Evolutionary conservation across 176 grass and related monocot genomes (phyloP).

Genomic region (Thinopyrum elongatum): DNA sequence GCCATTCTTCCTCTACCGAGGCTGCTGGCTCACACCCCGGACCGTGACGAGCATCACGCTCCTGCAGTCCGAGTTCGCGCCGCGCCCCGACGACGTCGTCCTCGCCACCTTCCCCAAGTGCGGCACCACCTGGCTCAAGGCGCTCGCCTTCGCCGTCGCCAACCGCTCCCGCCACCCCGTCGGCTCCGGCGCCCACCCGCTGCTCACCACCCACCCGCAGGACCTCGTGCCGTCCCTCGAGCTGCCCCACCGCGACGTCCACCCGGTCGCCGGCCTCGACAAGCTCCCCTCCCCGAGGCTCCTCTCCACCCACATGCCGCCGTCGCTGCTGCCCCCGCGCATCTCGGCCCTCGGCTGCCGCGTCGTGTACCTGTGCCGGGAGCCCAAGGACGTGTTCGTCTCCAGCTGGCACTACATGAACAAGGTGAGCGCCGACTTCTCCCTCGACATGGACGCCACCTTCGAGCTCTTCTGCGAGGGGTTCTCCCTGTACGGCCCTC

Average conservation of each 20-base stretch:
- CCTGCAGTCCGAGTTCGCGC: constrained; percentile 14
- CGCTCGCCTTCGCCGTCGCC: constrained; percentile 22
- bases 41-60: not conserved
- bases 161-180: not conserved
- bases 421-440: not conserved
- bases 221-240: not conserved
- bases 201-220: not conserved
- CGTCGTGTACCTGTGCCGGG: constrained; percentile 14
- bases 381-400: constrained; percentile 25
- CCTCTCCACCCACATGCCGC: constrained; percentile 8
- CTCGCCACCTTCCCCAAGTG: constrained; percentile 28
- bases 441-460: not conserved
- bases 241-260: not conserved
- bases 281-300: not conserved
- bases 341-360: not conserved
- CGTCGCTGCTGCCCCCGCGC: not conserved
- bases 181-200: not conserved
- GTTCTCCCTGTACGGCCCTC: not conserved
- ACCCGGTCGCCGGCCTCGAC: not conserved
- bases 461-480: constrained; percentile 18
- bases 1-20: not conserved
- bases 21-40: not conserved
- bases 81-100: constrained; percentile 31
- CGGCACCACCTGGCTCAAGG: constrained; percentile 43
- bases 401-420: constrained; percentile 14